Base-by-base conservation (phyloP, 108 stramenopile genomes). In the Mayamaea pseudoterrestris region DNA sequence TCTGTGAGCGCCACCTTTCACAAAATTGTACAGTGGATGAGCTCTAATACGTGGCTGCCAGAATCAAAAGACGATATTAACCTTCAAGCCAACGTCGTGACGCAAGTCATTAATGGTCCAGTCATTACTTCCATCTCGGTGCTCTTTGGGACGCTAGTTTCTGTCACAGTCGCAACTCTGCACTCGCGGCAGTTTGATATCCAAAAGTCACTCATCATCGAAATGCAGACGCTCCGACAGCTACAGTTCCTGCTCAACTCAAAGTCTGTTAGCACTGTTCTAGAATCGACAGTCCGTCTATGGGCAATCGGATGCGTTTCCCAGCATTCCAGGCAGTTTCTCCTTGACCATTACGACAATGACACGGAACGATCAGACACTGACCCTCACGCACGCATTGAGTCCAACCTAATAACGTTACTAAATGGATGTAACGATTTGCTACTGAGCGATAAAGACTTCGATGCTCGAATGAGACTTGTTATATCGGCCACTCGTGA, bases 51-150 rank as follows among this genome's bases (percentile, higher is more conserved):
- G 3, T 50, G 48, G 48, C 14, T 50, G 20, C 48, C 48, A 20
- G 22, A n/a, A 3, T 21, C 48, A 2, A 31, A 50, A 22, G 30
- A 20, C n/a, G n/a, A 50, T 3, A 20, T 50, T n/a, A 50, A 34
- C 22, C 22, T 50, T 5, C 48, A 50, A 29, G 35, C 48, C 30
- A 50, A 50, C 22, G 48, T 58, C 24, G 32, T 58, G 5, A 58
- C 57, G 11, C 49, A 37, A 24, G 57, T 41, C 2, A 35, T 58
- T 22, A 58, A 58, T 22, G 57, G 57, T 14, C 57, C 57, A 17
- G 50, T 58, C 47, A 58, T 58, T 27, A 53, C 57, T 26, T 50
- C 57, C 8, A 51, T 58, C 1, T 35, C 48, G 11, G 29, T 58
- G 20, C 50, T 58, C 14, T 58, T 58, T 40, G 57, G 35, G 18